Percentiles rank a stretch among this genome's conserved stretches.
These are phyloP conservation scores for Diophrys appendiculata DNA, from an alignment of 73 alveolate species.

Conservation along the genomic window DNA sequence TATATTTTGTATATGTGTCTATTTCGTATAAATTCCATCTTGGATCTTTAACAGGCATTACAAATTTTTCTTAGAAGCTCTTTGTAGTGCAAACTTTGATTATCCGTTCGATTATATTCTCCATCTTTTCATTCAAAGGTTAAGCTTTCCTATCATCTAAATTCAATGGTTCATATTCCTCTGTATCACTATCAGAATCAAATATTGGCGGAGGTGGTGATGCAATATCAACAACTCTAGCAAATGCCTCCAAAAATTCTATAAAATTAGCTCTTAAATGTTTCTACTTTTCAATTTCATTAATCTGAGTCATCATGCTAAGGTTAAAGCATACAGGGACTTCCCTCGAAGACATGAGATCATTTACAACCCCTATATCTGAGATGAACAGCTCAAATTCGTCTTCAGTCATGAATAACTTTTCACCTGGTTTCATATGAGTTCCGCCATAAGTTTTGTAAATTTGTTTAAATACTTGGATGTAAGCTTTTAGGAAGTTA, in stretches of 20 bases:
- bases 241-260: conserved; percentile 70
- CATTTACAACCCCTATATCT: conserved; percentile 60
- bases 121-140: background rate
- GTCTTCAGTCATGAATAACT: conserved; percentile 71
- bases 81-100: conserved; percentile 15
- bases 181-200: background rate
- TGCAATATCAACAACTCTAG: conserved; percentile 65
- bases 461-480: conserved; percentile 43
- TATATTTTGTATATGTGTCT: too few relatives aligned
- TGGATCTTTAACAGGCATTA: too few relatives aligned
- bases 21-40: too few relatives aligned
- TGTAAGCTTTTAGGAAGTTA: conserved; percentile 60
- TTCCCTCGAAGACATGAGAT: conserved; percentile 65
- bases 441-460: conserved; percentile 54
- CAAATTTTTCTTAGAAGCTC: conserved; percentile 10
- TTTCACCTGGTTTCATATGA: conserved; percentile 66
- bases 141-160: background rate
- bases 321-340: conserved; percentile 52
- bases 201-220: background rate
- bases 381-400: conserved; percentile 63
- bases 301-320: conserved; percentile 64
- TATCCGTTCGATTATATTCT: background rate
- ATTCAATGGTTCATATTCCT: background rate
- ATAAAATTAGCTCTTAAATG: conserved; percentile 51
- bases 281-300: conserved; percentile 61